These are phyloP conservation scores for Colletotrichum sp. DNA, from an alignment of 2,329 filamentous ascomycete genomes.

Conservation along the genomic window DNA sequence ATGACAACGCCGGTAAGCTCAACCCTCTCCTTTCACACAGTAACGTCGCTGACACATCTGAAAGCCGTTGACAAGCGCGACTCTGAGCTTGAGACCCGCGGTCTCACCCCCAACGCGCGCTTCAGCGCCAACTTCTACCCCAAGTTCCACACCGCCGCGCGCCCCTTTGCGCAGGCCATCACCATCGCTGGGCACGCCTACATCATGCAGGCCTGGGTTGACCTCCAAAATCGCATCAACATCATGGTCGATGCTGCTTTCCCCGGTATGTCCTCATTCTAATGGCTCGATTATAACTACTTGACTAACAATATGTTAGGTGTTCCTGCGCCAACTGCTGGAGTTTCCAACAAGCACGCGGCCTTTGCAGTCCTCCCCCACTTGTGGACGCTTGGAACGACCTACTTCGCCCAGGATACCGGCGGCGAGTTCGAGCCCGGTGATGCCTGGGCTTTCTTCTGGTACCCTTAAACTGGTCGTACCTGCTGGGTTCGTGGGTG, in stretches of 20 bases:
- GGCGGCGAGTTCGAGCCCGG: background rate
- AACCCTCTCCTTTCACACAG: background rate
- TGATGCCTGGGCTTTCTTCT: background rate
- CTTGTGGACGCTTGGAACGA: background rate
- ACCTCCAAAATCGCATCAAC: background rate
- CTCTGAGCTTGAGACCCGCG: background rate
- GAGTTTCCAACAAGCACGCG: background rate
- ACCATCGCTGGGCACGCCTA: background rate
- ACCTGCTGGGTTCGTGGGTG: background rate
- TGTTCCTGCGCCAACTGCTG: background rate
- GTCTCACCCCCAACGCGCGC: background rate
- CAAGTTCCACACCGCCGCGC: background rate
- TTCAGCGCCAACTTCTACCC: background rate
- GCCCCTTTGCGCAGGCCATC: background rate
- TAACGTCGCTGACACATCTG: fast-evolving
- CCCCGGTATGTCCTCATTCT: background rate
- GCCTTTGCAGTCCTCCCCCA: background rate
- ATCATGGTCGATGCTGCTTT: background rate
- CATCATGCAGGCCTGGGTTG: background rate
- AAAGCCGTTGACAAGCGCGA: background rate
- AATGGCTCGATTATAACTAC: background rate
- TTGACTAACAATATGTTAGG: background rate
- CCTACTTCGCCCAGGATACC: background rate
- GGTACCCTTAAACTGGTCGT: background rate
- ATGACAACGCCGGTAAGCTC: background rate